Evolutionary conservation across 306 rosid species (phyloP).

Genomic region (Ochetophila trinervis): DNA sequence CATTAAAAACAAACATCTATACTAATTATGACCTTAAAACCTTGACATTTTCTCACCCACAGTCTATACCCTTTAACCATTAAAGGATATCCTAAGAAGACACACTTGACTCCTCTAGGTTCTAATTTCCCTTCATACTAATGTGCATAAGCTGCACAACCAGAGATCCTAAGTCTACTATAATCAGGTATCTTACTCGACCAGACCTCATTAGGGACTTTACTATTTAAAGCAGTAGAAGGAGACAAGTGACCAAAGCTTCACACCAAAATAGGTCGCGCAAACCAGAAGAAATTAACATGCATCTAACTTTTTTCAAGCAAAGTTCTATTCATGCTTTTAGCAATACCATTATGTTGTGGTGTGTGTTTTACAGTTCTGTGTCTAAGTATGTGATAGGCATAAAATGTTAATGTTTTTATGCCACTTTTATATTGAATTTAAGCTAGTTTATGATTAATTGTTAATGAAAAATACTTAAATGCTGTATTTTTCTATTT

Average conservation of each 20-base stretch:
- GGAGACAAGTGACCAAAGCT: neutral
- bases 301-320: neutral
- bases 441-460: no score
- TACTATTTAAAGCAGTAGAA: neutral
- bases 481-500: no score
- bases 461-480: no score
- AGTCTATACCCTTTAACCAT: no score
- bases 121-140: no score
- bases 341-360: neutral
- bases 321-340: neutral
- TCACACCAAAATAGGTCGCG: neutral
- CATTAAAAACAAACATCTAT: no score
- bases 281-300: neutral
- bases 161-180: neutral
- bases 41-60: no score
- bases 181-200: neutral
- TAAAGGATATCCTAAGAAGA: neutral
- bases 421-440: no score
- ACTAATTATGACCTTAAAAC: no score
- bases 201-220: neutral
- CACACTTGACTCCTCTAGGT: neutral
- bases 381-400: neutral
- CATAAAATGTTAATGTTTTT: no score
- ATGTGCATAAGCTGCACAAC: neutral
- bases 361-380: neutral